Evolutionary conservation across 1,284 basidiomycete species (phyloP).

Genomic region (Apiotrichum mycotoxinovorans): DNA sequence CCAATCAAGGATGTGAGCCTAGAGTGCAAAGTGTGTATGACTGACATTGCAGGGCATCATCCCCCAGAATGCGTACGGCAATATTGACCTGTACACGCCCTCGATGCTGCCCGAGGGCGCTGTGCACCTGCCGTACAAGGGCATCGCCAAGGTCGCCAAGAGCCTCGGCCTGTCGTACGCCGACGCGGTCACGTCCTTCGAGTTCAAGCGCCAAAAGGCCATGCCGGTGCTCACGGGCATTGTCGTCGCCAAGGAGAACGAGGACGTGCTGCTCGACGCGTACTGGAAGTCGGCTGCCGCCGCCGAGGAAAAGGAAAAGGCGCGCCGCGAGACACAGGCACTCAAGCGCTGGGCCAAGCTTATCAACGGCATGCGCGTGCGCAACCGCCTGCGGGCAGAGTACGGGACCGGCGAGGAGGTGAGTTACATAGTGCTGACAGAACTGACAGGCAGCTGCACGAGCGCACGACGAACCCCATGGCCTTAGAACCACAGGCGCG

Average conservation of each 20-base stretch:
- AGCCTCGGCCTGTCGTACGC: neutral
- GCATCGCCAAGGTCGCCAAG: conserved; percentile 75
- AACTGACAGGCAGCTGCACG: conserved; percentile 28
- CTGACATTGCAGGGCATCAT: conserved; percentile 68
- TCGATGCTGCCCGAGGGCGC: conserved; percentile 90
- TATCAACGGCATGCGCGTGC: conserved; percentile 80
- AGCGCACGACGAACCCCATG: conserved; percentile 36
- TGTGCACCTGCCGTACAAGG: conserved; percentile 82
- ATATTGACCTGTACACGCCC: conserved; percentile 92
- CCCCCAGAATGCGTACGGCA: conserved; percentile 94
- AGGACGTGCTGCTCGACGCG: conserved; percentile 74
- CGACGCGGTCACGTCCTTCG: conserved; percentile 61
- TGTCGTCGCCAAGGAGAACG: conserved; percentile 79
- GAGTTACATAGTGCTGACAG: conserved; percentile 5
- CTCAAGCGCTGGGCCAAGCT: conserved; percentile 86
- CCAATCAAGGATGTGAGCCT: conserved; percentile 78
- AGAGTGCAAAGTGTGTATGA: neutral
- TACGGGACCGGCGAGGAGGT: conserved; percentile 58
- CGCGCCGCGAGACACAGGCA: conserved; percentile 72
- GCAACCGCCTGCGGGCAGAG: conserved; percentile 73
- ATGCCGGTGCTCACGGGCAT: conserved; percentile 81
- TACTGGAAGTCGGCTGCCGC: conserved; percentile 77
- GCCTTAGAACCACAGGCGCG: conserved; percentile 8
- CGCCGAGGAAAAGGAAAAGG: conserved; percentile 69
- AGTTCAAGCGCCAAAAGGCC: conserved; percentile 84